Base-by-base conservation (phyloP, 352 stramenopile genomes). In the Globisporangium parvum region DNA sequence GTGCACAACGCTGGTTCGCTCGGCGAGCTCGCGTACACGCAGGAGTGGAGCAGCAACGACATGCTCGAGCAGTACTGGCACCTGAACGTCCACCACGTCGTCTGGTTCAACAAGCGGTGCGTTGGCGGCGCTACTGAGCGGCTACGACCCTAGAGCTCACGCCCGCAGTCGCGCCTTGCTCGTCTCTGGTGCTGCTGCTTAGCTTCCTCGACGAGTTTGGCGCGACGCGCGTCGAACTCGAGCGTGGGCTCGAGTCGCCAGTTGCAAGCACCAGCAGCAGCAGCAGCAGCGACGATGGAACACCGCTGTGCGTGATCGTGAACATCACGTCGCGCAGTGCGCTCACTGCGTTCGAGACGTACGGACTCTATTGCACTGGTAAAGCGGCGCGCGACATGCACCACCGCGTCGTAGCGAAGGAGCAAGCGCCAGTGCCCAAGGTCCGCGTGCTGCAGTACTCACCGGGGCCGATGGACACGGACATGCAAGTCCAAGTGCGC, bases 321-420 rank as follows among this genome's bases (percentile, higher is more conserved):
- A 96, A 96, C 53, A 77, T 96, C 47, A 93, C 85, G 35, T 96
- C 85, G 26, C 69, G 96, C 15, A 88, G 77, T 48, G 86, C 78
- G 24, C 78, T 96, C 47, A 60, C 91, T 59, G 74, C 88, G 14
- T 92, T 92, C 58, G 67, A 73, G 59, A 88, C 81, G 23, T 87
- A 90, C 47, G 73, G 78, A 24, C 63, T 86, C 26, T 96, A 96
- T 55, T 95, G 86, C 60, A 78, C 76, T 10, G 75, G 81, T 49
- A 96, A 96, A 55, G 81, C 85, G 20, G 88, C 86, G 31, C 72
- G 86, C 21, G 87, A 96, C 60, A 96, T 96, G 88, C 88, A 93
- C 51, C 70, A 82, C 47, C 59, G 66, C 46, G 81, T 92, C 35
- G 56, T 95, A 31, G 84, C 78, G 1, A 60, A 69, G 23, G 85